Conservation (phyloP, 768 basidiomycete genomes). For the Boletus pseudo-olivaceus region DNA sequence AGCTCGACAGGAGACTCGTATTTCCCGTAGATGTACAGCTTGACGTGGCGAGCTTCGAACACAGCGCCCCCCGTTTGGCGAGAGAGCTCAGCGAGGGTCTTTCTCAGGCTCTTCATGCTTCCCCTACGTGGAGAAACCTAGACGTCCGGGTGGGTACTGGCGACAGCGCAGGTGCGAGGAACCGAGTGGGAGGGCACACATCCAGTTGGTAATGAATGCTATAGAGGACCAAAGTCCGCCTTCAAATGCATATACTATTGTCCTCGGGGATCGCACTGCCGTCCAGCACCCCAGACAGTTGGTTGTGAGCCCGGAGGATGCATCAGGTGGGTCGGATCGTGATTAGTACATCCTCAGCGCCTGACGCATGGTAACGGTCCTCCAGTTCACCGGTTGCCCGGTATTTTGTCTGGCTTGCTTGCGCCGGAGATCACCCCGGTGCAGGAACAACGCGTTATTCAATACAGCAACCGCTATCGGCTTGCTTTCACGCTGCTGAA, state of each 20-base stretch:
- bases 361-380: conserved; percentile 16
- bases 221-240: conserved; percentile 10
- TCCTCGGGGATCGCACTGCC: conserved; percentile 24
- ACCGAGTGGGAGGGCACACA: neutral
- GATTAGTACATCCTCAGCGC: neutral
- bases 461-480: conserved; percentile 79
- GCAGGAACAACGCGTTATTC: conserved; percentile 51
- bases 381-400: conserved; percentile 37
- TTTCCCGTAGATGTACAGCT: conserved; percentile 45
- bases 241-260: conserved; percentile 21
- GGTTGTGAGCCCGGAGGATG: conserved; percentile 21
- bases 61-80: conserved; percentile 14
- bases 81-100: conserved; percentile 28
- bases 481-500: conserved; percentile 92
- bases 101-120: conserved; percentile 10
- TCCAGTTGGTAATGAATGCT: conserved; percentile 6
- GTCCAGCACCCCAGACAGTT: conserved; percentile 21
- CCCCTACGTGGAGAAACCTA: conserved; percentile 44
- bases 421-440: conserved; percentile 45
- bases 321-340: conserved; percentile 25
- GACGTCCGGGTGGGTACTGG: conserved; percentile 33
- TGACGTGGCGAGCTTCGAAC: conserved; percentile 25
- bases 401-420: conserved; percentile 39
- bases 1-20: conserved; percentile 42
- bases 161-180: conserved; percentile 35